A percentile compares a stretch with the other conserved stretches of the same genome.
Conservation (phyloP, 805 yeast species). For the Saturnispora zaruensis region DNA sequence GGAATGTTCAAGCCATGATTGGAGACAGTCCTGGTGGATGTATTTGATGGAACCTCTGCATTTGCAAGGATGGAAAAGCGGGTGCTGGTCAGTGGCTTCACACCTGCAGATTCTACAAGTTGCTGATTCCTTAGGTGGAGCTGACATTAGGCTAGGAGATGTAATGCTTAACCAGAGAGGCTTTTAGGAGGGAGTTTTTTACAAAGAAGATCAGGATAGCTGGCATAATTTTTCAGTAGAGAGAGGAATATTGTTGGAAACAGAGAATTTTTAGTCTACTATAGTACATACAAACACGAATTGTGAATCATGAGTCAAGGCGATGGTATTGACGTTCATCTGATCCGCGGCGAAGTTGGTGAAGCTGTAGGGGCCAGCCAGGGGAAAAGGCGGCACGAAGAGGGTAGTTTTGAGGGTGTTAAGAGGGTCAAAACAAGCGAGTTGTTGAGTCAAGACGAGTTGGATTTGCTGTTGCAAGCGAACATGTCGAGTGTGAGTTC, state of each 20-base stretch:
- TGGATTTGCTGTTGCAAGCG: not conserved
- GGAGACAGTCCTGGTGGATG: conserved; percentile 85
- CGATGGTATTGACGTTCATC: not conserved
- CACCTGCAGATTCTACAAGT: conserved; percentile 92
- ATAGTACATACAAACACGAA: not conserved
- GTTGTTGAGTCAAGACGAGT: not conserved
- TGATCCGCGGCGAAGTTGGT: not conserved
- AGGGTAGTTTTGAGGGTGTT: not conserved
- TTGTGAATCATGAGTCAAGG: not conserved
- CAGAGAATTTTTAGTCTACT: not conserved
- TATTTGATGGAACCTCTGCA: conserved; percentile 91
- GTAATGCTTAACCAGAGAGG: no score
- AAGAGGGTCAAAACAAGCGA: conserved; percentile 1
- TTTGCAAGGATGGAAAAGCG: conserved; percentile 83
- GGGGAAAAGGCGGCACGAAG: not conserved
- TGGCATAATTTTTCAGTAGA: not conserved
- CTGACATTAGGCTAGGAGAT: not conserved
- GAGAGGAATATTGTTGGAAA: not conserved
- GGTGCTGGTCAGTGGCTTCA: conserved; percentile 71
- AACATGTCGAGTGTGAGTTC: conserved; percentile 1
- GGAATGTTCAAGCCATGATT: conserved; percentile 77
- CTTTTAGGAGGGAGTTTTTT: no score
- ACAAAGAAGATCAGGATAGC: not conserved
- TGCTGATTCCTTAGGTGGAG: conserved; percentile 29
- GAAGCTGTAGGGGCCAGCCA: not conserved